These are phyloP conservation scores for Candida coleopterorum DNA, from an alignment of 805 yeast genomes.

Conservation along the genomic window DNA sequence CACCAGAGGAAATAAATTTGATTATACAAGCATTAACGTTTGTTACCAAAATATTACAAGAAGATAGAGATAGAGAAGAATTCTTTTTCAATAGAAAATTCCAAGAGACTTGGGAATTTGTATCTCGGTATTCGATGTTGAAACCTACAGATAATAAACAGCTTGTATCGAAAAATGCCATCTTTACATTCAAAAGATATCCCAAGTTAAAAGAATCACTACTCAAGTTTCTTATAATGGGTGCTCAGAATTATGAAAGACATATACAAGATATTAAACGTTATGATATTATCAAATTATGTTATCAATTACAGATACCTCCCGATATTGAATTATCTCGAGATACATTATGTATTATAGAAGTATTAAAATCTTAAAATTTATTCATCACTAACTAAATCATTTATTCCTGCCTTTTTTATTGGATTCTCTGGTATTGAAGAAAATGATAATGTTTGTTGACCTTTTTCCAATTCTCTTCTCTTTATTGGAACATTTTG, in stretches of 20 bases:
- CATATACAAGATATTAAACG: slow-evolving; percentile 36
- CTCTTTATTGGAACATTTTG: neutral
- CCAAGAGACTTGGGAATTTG: slow-evolving; percentile 41
- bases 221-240: slow-evolving; percentile 28
- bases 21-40: slow-evolving; percentile 27
- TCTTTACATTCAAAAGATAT: slow-evolving; percentile 4
- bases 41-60: slow-evolving; percentile 20
- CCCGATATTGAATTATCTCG: slow-evolving; percentile 14
- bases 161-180: slow-evolving; percentile 2
- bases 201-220: slow-evolving; percentile 6
- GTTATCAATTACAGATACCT: slow-evolving; percentile 24
- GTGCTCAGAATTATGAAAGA: slow-evolving; percentile 37
- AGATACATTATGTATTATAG: slow-evolving; percentile 24
- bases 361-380: slow-evolving; percentile 19
- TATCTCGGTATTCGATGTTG: slow-evolving; percentile 5
- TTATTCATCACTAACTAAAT: slow-evolving; percentile 21
- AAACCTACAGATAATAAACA: neutral
- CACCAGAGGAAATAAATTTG: slow-evolving; percentile 14
- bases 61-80: slow-evolving; percentile 35
- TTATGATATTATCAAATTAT: slow-evolving; percentile 29
- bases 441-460: slow-evolving; percentile 25
- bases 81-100: slow-evolving; percentile 45
- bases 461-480: slow-evolving; percentile 34
- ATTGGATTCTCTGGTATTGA: slow-evolving; percentile 9
- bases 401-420: slow-evolving; percentile 31